Conservation (phyloP, 495 filamentous ascomycete genomes). For the Pyronema domesticum region DNA sequence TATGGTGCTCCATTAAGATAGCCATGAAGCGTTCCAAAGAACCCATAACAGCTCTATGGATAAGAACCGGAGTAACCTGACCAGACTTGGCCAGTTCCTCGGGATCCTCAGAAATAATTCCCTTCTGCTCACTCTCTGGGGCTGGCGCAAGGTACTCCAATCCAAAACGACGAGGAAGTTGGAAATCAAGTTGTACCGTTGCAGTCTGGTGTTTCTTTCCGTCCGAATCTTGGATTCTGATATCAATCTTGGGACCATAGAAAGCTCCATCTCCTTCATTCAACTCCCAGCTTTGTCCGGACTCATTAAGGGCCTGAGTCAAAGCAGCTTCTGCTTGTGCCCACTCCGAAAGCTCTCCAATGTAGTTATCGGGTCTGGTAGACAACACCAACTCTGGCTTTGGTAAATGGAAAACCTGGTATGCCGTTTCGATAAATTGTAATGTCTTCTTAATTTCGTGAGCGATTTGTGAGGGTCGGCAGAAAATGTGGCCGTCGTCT, state of each 20-base stretch:
- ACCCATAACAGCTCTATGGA: constrained; percentile 77
- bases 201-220: constrained; percentile 85
- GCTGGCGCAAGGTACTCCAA: constrained; percentile 64
- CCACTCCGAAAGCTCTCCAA: constrained; percentile 69
- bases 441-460: constrained; percentile 63
- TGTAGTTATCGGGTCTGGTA: constrained; percentile 55
- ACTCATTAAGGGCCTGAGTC: constrained; percentile 46
- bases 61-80: constrained; percentile 55
- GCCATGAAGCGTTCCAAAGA: constrained; percentile 78
- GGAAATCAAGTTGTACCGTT: constrained; percentile 87
- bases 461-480: constrained; percentile 63
- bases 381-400: constrained; percentile 63
- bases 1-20: constrained; percentile 67
- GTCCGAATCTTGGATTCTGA: constrained; percentile 62
- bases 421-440: constrained; percentile 62
- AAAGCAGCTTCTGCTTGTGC: constrained; percentile 59
- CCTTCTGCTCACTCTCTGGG: constrained; percentile 44
- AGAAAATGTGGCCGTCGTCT: constrained; percentile 93
- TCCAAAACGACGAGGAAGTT: constrained; percentile 67
- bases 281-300: constrained; percentile 47
- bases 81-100: constrained; percentile 31
- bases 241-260: constrained; percentile 90
- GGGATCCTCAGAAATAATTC: constrained; percentile 30
- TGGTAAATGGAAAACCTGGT: constrained; percentile 54
- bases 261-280: constrained; percentile 81